Base-by-base conservation (phyloP, 2,329 filamentous ascomycete genomes). In the Conoideocrella luteorostrata region DNA sequence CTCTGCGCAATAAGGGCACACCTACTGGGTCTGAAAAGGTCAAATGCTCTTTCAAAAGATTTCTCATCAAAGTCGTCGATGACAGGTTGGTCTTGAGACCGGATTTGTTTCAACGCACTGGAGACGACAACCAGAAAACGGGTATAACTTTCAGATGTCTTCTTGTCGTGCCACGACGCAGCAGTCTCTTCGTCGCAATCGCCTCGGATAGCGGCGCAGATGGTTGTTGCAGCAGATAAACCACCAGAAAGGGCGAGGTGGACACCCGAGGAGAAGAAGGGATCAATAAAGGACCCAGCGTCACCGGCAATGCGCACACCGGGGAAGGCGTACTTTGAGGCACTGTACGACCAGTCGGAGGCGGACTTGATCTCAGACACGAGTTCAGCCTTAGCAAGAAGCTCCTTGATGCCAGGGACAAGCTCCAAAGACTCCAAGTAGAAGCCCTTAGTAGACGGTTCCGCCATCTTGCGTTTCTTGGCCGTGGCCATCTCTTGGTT, bases 201-300 rank as follows among this genome's bases (percentile, higher is more conserved):
- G 2, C 67, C 68, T 13, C 56, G 55, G 5, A 61, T 56, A 0
- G 61, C 50, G 0, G 71, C 69, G 4, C 51, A 50, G 15, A 75
- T 71, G 0, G 70, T 69, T 1, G 56, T 56, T 2, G 70, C 70
- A 0, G 72, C 70, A 1, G 71, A 68, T 0, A 76, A 60, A 4
- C 57, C 70, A n/a, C 63, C 56, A 1, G 57, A 46, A 0, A 74
- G 26, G 2, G 71, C 71, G 1, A 75, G 54, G 46, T 75, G 71
- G 3, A 70, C 61, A 9, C 70, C 70, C 0, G 70, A 74, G 0
- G 67, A 71, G 55, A 74, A 75, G 44, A 62, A 66, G 0, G 70
- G 69, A 45, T 74, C 70, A 46, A 74, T 71, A 48, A 75, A 75
- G 47, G 63, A 68, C 2, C 68, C 71, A 0, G 70, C 70, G 45